A percentile compares a stretch with the other conserved stretches of the same genome.
Conservation (phyloP, 2,329 filamentous ascomycete species). For the Pseudogymnoascus sp. region DNA sequence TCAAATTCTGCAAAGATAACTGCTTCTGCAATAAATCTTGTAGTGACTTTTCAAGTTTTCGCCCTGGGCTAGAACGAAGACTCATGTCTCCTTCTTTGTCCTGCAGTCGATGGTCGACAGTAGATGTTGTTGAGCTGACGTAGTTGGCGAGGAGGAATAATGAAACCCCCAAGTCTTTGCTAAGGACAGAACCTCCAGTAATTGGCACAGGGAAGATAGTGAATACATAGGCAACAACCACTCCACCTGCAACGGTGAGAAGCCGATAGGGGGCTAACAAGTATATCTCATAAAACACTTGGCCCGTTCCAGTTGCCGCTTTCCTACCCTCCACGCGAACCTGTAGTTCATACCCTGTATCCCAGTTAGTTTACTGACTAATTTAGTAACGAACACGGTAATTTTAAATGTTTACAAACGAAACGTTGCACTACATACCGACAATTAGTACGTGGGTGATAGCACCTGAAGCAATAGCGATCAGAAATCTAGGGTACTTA, state of each 20-base stretch:
- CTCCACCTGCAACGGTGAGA: conserved; percentile 54
- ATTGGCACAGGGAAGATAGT: conserved; percentile 66
- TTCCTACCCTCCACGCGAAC: conserved; percentile 38
- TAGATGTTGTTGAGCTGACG: conserved; percentile 61
- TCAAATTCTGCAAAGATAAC: conserved; percentile 50
- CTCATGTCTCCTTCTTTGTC: conserved; percentile 38
- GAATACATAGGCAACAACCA: conserved; percentile 63
- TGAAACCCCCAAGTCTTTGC: conserved; percentile 55
- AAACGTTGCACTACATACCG: conserved; percentile 10
- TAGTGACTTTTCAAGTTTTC: conserved; percentile 23
- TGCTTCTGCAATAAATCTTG: conserved; percentile 50
- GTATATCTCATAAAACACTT: conserved; percentile 60
- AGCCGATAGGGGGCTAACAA: conserved; percentile 60
- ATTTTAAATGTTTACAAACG: not conserved
- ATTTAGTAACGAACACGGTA: not conserved
- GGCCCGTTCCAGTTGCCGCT: conserved; percentile 48
- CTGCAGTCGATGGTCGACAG: conserved; percentile 38
- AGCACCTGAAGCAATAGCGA: conserved; percentile 50
- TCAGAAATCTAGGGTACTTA: conserved; percentile 53
- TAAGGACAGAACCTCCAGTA: conserved; percentile 58
- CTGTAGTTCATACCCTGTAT: conserved; percentile 16
- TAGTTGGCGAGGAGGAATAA: conserved; percentile 66
- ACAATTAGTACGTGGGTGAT: conserved; percentile 42
- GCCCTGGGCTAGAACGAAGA: conserved; percentile 7
- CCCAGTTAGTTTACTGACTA: not conserved